Evolutionary conservation across 1,139 yeast genomes (phyloP), one percentile per base, ranked within the genome.

Genomic region (Sugiyamaella pinicola): DNA sequence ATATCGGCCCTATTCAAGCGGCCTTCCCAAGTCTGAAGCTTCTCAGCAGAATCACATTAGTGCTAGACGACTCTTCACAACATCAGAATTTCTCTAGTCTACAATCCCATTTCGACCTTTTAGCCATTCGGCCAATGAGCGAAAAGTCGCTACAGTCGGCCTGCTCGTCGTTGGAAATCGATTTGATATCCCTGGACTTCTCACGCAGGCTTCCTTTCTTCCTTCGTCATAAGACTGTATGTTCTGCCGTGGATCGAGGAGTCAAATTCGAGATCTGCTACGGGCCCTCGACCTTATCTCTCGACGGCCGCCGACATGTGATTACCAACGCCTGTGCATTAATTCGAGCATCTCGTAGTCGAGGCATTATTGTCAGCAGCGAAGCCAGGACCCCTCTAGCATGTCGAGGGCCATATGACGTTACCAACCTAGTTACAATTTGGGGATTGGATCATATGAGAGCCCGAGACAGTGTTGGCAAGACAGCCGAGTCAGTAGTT

Each of bases 181-280:
- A 93, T 70, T 60, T 93, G 34, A 80, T 93, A 34, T 83, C 96
- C 0, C 77, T 93, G 51, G 83, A 87, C 55, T 78, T 87, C 66
- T 72, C 80, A 15, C 74, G 77, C 39, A 78, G 89, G 55, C 72
- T 89, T 46, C 95, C 96, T 0, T 85, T 83, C 61, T 87, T 82
- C 67, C 73, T 93, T 59, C 85, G 87, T 60, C 96, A 89, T 71
- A 88, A 90, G 64, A 83, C 89, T 0, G 78, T 90, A 8, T 87
- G 96, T 39, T 82, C 89, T 45, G 97, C 95, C 1, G 77, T 87
- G 15, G 85, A 85, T 17, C 80, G 86, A 54, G 99, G 99, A 1
- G 79, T 90, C 45, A 83, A 83, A 60, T 80, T 93, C 60, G 99
- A 93, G 67, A 78, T 93, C 12, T 78, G 83, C 52, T 93, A 93